Percentiles rank a stretch among this genome's conserved stretches.
Evolutionary conservation across 495 filamentous ascomycete species (phyloP).

Genomic region (Xylaria cubensis): DNA sequence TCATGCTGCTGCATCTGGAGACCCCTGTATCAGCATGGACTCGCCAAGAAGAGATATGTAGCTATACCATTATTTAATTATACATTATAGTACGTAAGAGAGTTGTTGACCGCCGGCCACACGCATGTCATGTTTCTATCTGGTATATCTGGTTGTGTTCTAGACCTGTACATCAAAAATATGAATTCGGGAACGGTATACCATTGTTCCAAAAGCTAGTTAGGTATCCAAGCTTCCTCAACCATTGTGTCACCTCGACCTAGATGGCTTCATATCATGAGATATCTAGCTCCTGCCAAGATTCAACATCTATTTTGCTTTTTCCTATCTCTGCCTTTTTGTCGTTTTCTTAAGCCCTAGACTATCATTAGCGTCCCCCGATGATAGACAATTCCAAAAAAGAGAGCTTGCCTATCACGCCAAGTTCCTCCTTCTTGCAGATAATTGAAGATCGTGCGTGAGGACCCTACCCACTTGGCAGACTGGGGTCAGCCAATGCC

Average conservation of each 20-base stretch:
- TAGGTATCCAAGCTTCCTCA: no score
- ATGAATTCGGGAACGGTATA: not conserved
- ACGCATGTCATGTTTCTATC: no score
- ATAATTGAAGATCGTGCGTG: conserved; percentile 6
- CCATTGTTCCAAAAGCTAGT: no score
- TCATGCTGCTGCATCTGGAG: not conserved
- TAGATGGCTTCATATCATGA: not conserved
- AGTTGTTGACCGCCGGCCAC: not conserved
- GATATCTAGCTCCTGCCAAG: not conserved
- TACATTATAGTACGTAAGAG: not conserved
- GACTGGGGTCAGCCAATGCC: conserved; percentile 10
- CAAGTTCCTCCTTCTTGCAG: conserved; percentile 4
- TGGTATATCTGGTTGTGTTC: no score
- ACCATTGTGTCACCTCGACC: not conserved
- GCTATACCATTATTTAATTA: not conserved
- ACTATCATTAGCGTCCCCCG: not conserved
- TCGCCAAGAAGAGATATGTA: not conserved
- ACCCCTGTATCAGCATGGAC: not conserved
- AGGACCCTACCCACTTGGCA: conserved; percentile 4
- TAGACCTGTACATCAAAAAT: not conserved
- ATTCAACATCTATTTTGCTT: not conserved
- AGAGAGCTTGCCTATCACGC: not conserved
- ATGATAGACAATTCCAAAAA: not conserved
- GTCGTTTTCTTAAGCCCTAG: not conserved
- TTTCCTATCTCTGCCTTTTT: not conserved